Evolutionary conservation across 805 yeast species (phyloP).

Genomic region (Yamadazyma endophytica): DNA sequence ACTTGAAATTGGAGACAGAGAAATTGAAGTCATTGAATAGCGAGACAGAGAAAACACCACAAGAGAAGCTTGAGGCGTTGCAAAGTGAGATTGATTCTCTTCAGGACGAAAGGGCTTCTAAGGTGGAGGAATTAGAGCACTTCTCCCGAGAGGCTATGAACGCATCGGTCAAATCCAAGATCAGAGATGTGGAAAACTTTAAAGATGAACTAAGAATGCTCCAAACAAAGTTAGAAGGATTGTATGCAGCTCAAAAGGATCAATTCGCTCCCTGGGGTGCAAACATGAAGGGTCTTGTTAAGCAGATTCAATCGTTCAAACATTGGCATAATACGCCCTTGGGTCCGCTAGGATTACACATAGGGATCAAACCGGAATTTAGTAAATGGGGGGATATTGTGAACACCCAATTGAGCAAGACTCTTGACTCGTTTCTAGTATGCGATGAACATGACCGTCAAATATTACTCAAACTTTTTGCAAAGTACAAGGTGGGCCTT

Average conservation of each 20-base stretch:
- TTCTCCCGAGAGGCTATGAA: no score
- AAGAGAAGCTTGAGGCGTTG: constrained; percentile 26
- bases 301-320: constrained; percentile 31
- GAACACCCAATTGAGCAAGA: constrained; percentile 48
- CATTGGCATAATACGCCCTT: constrained; percentile 48
- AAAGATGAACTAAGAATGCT: no score
- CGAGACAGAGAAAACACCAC: constrained; percentile 11
- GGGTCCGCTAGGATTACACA: constrained; percentile 75
- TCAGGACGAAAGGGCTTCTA: no score
- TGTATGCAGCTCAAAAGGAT: no score
- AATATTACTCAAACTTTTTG: constrained; percentile 26
- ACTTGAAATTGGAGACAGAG: neutral
- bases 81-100: no score
- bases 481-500: constrained; percentile 14
- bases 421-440: constrained; percentile 65
- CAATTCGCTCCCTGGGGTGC: constrained; percentile 50
- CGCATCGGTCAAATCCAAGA: no score
- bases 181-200: constrained; percentile 13
- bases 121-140: no score
- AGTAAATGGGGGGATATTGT: constrained; percentile 57
- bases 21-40: neutral
- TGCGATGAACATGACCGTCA: constrained; percentile 56
- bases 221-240: no score
- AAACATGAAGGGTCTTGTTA: constrained; percentile 37
- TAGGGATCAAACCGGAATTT: constrained; percentile 53